Base-by-base conservation (phyloP, 2,329 filamentous ascomycete genomes). In the Cephalotrichum gorgonifer region DNA sequence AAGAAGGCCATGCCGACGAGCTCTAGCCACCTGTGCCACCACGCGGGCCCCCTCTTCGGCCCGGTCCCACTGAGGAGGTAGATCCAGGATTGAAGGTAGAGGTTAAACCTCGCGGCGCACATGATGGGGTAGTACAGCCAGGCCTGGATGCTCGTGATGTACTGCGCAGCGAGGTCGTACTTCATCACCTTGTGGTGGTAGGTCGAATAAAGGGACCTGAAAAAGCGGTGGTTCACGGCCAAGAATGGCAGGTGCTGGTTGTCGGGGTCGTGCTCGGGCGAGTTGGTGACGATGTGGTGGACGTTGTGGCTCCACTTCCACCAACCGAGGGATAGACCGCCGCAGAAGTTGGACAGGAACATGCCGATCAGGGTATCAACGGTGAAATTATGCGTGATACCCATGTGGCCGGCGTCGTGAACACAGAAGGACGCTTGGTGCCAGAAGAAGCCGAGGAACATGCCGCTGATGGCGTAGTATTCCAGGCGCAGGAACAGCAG, bases 271-370 rank as follows among this genome's bases (percentile, higher is more conserved):
- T 97, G 91, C 64, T 96, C 93, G 14, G 90, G 87, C 41, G 85
- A 85, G 64, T 97, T 97, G 17, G 93, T 97, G 47, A 97, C 85
- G 56, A 97, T 89, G 61, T 97, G 91, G 62, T 97, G 91, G 8
- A 96, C 89, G 60, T 97, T 97, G 66, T 97, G 91, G 62, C 83
- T 96, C 53, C 81, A 78, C 68, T 97, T 97, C 91, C 93, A 98
- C 93, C 93, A 98, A 42, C 91, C 88, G 48, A 95, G 69, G 25
- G 88, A 95, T 30, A 98, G 68, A 0, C 93, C 93, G 33, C 93
- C 93, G 20, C 93, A 70, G 58, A 85, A 97, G 63, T 95, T 86
- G 48, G 90, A 89, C 58, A 96, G 85, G 54, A 95, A 69, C 60
- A 97, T 95, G 44, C 88, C 91, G 53, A 98, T 88, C 44, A 85